phyloP scores from a whole-genome alignment of 164 flowering plant species.

The Chloranthus sessilifolius region DNA sequence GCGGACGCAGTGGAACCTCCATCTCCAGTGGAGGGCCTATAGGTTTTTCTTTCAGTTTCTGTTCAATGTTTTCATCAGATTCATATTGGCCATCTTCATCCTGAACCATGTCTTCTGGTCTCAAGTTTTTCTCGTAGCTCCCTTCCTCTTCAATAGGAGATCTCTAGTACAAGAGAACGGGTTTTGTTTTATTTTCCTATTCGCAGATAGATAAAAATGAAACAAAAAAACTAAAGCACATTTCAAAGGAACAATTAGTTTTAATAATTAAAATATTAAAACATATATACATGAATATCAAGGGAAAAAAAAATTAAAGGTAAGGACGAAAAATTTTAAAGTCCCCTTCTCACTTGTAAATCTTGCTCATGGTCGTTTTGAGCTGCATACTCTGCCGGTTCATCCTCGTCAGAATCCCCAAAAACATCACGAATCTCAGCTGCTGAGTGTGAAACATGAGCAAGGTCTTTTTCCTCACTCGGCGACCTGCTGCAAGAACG shows the following conservation, averaged over 20 bases:
- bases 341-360: conserved; percentile 40
- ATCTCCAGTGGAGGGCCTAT: conserved; percentile 89
- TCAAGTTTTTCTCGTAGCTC: conserved; percentile 58
- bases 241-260: too few species aligned
- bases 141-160: conserved; percentile 79
- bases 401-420: conserved; percentile 98
- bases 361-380: conserved; percentile 58
- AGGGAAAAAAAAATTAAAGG: background rate
- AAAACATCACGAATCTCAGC: conserved; percentile 92
- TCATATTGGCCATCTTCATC: conserved; percentile 78
- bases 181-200: background rate
- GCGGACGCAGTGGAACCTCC: conserved; percentile 78
- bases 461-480: conserved; percentile 50
- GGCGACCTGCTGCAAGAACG: conserved; percentile 37
- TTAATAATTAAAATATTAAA: background rate
- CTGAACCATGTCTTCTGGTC: conserved; percentile 83
- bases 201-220: background rate
- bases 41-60: conserved; percentile 71
- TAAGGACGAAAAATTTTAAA: too few species aligned
- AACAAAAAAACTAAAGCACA: too few species aligned
- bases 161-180: conserved; percentile 28
- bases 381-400: conserved; percentile 54
- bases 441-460: conserved; percentile 45
- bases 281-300: background rate
- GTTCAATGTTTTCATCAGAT: conserved; percentile 74